These are phyloP conservation scores for Solanum pinnatisectum DNA, from an alignment of 257 asterid genomes.

Conservation along the genomic window DNA sequence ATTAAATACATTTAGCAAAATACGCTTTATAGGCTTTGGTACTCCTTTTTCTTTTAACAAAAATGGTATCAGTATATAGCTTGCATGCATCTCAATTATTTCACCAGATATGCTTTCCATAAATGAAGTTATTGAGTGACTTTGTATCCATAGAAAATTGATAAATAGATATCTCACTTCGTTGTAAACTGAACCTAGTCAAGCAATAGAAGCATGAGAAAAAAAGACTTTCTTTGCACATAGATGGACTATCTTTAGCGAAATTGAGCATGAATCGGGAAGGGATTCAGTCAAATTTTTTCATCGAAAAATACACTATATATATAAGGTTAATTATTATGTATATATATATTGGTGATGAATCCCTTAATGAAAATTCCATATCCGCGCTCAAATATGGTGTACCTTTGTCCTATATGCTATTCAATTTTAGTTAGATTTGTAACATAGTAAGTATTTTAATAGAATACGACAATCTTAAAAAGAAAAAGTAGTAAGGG, in stretches of 20 bases:
- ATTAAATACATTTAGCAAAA: neutral
- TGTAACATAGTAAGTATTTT: neutral
- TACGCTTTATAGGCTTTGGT: neutral
- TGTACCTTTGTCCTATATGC: neutral
- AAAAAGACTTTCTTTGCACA: neutral
- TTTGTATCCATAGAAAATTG: neutral
- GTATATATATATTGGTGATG: neutral
- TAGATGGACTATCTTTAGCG: neutral
- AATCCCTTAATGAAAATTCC: neutral
- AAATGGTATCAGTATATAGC: neutral
- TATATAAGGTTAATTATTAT: neutral
- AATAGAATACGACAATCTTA: neutral
- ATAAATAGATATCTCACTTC: neutral
- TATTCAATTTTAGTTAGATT: neutral
- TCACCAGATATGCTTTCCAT: neutral
- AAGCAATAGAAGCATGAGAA: neutral
- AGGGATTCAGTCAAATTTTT: neutral
- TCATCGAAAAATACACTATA: neutral
- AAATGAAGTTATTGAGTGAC: neutral
- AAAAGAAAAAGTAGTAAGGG: neutral
- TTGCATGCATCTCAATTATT: neutral
- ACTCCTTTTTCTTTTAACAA: neutral
- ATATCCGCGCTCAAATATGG: neutral
- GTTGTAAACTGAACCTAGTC: neutral
- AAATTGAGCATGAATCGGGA: neutral